These are phyloP conservation scores for Aspergillus fructus DNA, from an alignment of 2,329 filamentous ascomycete species.

Conservation along the genomic window DNA sequence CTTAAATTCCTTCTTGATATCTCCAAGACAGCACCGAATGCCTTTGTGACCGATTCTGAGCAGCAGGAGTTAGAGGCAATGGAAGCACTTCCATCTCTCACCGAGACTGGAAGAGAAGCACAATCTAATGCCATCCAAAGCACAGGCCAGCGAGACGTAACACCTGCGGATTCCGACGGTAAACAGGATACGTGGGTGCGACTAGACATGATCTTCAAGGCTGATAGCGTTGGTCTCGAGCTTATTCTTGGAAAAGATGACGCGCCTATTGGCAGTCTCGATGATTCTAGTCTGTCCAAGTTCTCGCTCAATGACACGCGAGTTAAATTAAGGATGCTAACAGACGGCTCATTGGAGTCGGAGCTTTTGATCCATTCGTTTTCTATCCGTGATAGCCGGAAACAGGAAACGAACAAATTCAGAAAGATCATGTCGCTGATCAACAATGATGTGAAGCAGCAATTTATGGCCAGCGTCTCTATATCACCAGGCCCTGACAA, in stretches of 20 bases:
- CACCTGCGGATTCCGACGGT: conserved; percentile 69
- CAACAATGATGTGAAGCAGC: conserved; percentile 87
- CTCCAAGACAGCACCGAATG: conserved; percentile 80
- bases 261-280: conserved; percentile 74
- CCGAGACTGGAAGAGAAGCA: conserved; percentile 49
- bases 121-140: conserved; percentile 54
- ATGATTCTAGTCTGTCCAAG: conserved; percentile 79
- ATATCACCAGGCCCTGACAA: conserved; percentile 82
- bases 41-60: conserved; percentile 74
- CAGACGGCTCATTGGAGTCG: conserved; percentile 85
- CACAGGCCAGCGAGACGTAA: conserved; percentile 46
- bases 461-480: conserved; percentile 96
- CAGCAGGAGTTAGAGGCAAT: conserved; percentile 72
- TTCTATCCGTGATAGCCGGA: conserved; percentile 90
- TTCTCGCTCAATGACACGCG: conserved; percentile 93
- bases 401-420: conserved; percentile 88
- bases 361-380: conserved; percentile 93
- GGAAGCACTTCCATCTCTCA: conserved; percentile 65
- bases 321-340: conserved; percentile 89
- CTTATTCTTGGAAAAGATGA: conserved; percentile 74
- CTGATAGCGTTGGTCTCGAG: conserved; percentile 84
- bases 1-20: conserved; percentile 86
- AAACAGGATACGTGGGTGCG: conserved; percentile 81
- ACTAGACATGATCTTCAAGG: conserved; percentile 85
- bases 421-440: conserved; percentile 96